A percentile compares a stretch with the other conserved stretches of the same genome.
Conservation (phyloP, 108 stramenopile genomes). For the Conticribra guillardii region DNA sequence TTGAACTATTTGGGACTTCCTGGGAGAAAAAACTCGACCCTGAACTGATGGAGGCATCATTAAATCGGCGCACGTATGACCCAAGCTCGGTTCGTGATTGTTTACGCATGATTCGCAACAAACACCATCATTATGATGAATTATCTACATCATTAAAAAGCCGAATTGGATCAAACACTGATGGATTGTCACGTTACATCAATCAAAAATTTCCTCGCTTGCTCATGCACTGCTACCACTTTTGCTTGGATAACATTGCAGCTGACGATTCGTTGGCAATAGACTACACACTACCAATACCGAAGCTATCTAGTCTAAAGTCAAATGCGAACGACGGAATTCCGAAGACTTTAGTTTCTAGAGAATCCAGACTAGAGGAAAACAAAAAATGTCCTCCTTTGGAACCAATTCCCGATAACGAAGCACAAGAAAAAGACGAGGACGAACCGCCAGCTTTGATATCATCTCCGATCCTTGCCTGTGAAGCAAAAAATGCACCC, state of each 20-base stretch:
- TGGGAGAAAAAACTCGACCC: slow-evolving; percentile 88
- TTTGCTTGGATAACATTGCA: slow-evolving; percentile 55
- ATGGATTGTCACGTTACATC: slow-evolving; percentile 80
- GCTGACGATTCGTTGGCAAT: slow-evolving; percentile 59
- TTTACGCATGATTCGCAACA: slow-evolving; percentile 93
- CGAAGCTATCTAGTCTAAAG: not conserved
- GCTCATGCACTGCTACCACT: slow-evolving; percentile 88
- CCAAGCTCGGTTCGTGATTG: slow-evolving; percentile 88
- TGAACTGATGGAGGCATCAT: slow-evolving; percentile 79
- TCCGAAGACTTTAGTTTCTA: slow-evolving; percentile 2
- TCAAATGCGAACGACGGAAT: not conserved
- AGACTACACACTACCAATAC: slow-evolving; percentile 59
- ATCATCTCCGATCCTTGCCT: not conserved
- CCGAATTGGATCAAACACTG: slow-evolving; percentile 55
- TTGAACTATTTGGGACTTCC: slow-evolving; percentile 79
- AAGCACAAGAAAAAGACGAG: slow-evolving; percentile 8
- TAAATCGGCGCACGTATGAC: slow-evolving; percentile 91
- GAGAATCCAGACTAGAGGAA: slow-evolving; percentile 7
- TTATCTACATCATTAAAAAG: slow-evolving; percentile 69
- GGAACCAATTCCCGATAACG: slow-evolving; percentile 35
- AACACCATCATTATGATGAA: slow-evolving; percentile 95
- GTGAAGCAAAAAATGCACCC: not conserved
- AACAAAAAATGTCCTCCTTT: slow-evolving; percentile 1
- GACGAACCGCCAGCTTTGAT: not conserved
- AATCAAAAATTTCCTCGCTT: slow-evolving; percentile 81